phyloP scores from a whole-genome alignment of 345 rosid species.

The Nephelium lappaceum region DNA sequence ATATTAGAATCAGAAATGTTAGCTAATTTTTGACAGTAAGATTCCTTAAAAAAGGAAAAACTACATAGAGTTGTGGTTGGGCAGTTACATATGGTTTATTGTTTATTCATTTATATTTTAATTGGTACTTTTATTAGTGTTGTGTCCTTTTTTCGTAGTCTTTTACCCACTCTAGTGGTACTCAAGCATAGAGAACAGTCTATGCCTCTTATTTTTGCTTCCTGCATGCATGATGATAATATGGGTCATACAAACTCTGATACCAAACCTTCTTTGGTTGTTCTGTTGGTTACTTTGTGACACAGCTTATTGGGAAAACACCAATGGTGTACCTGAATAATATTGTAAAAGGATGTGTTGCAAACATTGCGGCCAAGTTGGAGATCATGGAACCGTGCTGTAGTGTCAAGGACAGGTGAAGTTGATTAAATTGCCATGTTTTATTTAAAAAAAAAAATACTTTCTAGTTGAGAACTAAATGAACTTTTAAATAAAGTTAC shows the following conservation, averaged over 20 bases:
- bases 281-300: slow-evolving; percentile 20
- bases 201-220: slow-evolving; percentile 8
- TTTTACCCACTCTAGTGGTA: neutral
- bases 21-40: neutral
- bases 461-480: neutral
- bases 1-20: neutral
- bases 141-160: neutral
- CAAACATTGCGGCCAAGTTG: slow-evolving; percentile 87
- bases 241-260: neutral
- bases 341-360: slow-evolving; percentile 76
- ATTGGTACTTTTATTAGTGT: neutral
- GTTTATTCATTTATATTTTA: neutral
- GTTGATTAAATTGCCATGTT: neutral
- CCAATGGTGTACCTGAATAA: slow-evolving; percentile 95
- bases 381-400: slow-evolving; percentile 91
- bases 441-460: neutral
- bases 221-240: neutral
- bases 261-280: neutral
- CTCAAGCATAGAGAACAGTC: neutral
- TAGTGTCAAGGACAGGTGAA: slow-evolving; percentile 90
- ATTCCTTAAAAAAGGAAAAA: too few species aligned
- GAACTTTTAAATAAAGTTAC: neutral
- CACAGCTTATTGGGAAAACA: slow-evolving; percentile 88
- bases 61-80: neutral
- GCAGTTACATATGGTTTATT: neutral